Conservation (phyloP, 495 filamentous ascomycete genomes). For the Pyronema domesticum region DNA sequence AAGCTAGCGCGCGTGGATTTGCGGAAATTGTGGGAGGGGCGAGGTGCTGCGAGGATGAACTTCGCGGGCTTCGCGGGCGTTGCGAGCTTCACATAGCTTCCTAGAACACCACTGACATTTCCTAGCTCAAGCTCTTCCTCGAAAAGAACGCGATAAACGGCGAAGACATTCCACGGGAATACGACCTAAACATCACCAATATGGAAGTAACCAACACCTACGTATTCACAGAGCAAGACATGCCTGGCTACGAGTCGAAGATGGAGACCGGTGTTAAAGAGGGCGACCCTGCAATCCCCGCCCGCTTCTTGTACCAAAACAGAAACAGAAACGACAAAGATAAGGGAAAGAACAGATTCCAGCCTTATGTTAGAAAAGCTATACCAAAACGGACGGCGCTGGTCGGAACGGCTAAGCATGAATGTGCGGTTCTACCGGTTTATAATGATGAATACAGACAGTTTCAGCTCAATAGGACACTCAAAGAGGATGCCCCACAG, state of each 20-base stretch:
- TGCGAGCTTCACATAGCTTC: too few species aligned
- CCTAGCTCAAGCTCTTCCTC: constrained; percentile 16
- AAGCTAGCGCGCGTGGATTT: too few species aligned
- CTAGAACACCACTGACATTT: background rate
- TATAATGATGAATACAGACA: constrained; percentile 52
- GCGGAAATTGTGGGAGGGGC: too few species aligned
- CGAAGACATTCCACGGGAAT: constrained; percentile 58
- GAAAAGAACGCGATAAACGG: constrained; percentile 18
- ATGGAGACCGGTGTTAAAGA: constrained; percentile 28
- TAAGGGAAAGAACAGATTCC: constrained; percentile 51
- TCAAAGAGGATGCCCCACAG: constrained; percentile 47
- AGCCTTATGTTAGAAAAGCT: constrained; percentile 36
- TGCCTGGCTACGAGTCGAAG: constrained; percentile 55
- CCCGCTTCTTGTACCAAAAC: constrained; percentile 25
- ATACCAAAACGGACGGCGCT: constrained; percentile 60
- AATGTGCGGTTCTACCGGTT: constrained; percentile 59
- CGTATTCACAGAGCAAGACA: constrained; percentile 79
- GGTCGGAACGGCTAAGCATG: constrained; percentile 51
- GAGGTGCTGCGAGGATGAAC: too few species aligned
- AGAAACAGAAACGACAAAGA: constrained; percentile 15
- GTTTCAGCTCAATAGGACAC: constrained; percentile 41
- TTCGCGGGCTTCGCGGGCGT: too few species aligned
- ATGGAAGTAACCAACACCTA: constrained; percentile 55
- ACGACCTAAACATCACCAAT: constrained; percentile 52
- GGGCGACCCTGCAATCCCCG: constrained; percentile 30